Conservation (phyloP, 2,329 filamentous ascomycete genomes). For the Teratosphaeria destructans region DNA sequence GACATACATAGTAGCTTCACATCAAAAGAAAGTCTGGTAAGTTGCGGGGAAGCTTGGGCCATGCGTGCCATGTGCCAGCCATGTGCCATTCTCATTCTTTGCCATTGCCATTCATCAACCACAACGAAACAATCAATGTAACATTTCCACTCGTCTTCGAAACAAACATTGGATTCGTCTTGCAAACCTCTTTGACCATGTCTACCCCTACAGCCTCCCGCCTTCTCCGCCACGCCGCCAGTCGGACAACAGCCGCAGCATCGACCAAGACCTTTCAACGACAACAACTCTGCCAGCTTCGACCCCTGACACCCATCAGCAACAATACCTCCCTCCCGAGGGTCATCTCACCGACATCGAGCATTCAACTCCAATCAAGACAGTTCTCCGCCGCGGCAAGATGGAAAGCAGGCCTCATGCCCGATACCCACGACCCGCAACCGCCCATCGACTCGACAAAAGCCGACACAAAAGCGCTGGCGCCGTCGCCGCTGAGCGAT, state of each 20-base stretch:
- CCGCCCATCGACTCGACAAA: slow-evolving; percentile 27
- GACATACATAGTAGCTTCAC: background rate
- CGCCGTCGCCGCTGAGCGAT: slow-evolving; percentile 51
- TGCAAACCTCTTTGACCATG: background rate
- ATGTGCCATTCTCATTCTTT: background rate
- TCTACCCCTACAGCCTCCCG: slow-evolving; percentile 3
- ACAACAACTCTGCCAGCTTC: background rate
- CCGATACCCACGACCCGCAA: slow-evolving; percentile 30
- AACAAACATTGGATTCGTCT: background rate
- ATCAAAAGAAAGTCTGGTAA: background rate
- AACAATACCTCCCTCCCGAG: background rate
- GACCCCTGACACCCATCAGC: background rate
- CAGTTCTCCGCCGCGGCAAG: slow-evolving; percentile 11
- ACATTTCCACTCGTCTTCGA: background rate
- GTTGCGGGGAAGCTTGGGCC: background rate
- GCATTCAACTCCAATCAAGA: slow-evolving; percentile 6
- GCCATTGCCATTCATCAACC: background rate
- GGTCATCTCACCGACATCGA: background rate
- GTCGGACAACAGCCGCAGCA: background rate
- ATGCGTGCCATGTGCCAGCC: background rate
- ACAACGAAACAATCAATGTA: background rate
- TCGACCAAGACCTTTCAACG: background rate
- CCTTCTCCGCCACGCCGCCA: slow-evolving; percentile 1
- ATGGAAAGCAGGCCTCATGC: slow-evolving; percentile 30
- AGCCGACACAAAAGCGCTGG: slow-evolving; percentile 8